Percentiles rank a stretch among this genome's conserved stretches.
Evolutionary conservation across 192 early-diverging fungal species (phyloP).

Genomic region (Podila verticillata): DNA sequence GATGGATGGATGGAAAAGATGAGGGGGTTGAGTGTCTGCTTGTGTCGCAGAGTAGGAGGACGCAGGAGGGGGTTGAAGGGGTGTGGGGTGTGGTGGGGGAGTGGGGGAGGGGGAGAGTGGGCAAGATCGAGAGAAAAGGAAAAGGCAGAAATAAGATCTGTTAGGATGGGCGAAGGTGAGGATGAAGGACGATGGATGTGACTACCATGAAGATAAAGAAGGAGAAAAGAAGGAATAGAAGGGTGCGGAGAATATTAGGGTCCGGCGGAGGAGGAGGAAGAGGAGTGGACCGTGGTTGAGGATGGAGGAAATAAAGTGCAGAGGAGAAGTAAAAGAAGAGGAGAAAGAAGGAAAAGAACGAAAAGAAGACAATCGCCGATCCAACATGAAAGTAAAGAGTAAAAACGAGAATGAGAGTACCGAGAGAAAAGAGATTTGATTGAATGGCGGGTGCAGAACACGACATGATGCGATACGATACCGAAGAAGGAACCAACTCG

Average conservation of each 20-base stretch:
- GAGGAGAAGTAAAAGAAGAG: background rate
- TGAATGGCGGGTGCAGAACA: no score
- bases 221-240: background rate
- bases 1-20: background rate
- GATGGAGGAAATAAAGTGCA: background rate
- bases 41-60: background rate
- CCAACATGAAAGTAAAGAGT: no score
- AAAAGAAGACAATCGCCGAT: background rate
- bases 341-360: background rate
- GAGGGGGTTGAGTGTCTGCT: background rate
- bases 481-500: background rate
- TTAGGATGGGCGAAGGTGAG: background rate
- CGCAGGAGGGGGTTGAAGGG: background rate
- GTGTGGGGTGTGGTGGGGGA: background rate
- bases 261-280: background rate
- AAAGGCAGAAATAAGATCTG: background rate
- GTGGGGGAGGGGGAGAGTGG: background rate
- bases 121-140: background rate
- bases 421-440: no score
- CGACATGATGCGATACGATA: no score
- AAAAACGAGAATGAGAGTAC: background rate
- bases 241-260: background rate
- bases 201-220: background rate
- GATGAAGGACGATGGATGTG: background rate
- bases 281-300: background rate